Conservation (phyloP, 371 early-diverging fungal species). For the Mucor piriformis region DNA sequence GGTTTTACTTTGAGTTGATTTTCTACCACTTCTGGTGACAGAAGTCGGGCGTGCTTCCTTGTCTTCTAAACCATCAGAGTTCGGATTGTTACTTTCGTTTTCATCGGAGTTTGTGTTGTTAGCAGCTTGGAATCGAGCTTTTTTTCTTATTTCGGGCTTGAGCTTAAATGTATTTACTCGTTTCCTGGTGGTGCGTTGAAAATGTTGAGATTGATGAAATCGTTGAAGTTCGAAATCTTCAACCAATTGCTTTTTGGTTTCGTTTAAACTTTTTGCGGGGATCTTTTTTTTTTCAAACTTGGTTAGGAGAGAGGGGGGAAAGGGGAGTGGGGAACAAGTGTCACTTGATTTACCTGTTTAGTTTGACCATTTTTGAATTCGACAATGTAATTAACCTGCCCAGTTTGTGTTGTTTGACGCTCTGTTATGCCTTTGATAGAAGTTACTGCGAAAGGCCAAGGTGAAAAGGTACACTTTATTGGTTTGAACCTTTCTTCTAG, state of each 20-base stretch:
- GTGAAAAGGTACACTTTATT: not conserved
- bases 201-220: not conserved
- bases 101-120: not conserved
- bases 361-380: slow-evolving; percentile 11
- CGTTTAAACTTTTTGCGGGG: not conserved
- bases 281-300: slow-evolving; percentile 1
- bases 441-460: not conserved
- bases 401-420: not conserved
- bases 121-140: not conserved
- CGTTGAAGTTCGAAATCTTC: slow-evolving; percentile 12
- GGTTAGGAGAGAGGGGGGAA: not conserved
- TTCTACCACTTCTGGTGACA: not conserved
- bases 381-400: slow-evolving; percentile 11
- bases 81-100: not conserved
- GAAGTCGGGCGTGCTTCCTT: not conserved
- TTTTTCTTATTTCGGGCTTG: not conserved
- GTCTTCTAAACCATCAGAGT: no score
- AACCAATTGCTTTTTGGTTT: not conserved
- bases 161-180: not conserved
- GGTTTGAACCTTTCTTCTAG: slow-evolving; percentile 5
- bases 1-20: not conserved
- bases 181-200: not conserved
- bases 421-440: not conserved
- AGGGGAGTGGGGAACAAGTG: not conserved
- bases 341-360: slow-evolving; percentile 2